These are phyloP conservation scores for Leptosphaerulina australis DNA, from an alignment of 2,329 filamentous ascomycete genomes.

Conservation along the genomic window DNA sequence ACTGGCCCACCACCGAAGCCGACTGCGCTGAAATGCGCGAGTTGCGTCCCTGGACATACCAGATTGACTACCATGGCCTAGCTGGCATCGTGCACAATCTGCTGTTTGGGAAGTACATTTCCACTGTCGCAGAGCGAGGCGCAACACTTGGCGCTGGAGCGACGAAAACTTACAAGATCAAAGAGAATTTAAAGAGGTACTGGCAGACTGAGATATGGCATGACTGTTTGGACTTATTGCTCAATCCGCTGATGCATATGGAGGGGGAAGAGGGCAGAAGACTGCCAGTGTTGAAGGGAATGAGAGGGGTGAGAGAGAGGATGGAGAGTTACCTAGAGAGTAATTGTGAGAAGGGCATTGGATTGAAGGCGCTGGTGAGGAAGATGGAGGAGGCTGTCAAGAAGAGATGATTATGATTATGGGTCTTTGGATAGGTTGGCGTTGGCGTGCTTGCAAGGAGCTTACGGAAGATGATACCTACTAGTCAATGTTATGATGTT, in stretches of 20 bases:
- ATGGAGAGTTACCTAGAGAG: constrained; percentile 85
- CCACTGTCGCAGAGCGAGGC: constrained; percentile 64
- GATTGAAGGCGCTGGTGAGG: constrained; percentile 59
- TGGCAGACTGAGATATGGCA: constrained; percentile 95
- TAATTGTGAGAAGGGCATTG: constrained; percentile 80
- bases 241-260: constrained; percentile 78
- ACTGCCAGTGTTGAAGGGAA: constrained; percentile 74
- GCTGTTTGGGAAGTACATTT: constrained; percentile 93
- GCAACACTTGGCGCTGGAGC: constrained; percentile 62
- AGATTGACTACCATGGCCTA: constrained; percentile 94
- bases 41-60: constrained; percentile 92
- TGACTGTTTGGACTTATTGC: constrained; percentile 79
- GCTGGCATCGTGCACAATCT: constrained; percentile 87
- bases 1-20: constrained; percentile 86
- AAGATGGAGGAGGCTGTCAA: constrained; percentile 72
- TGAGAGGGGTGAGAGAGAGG: constrained; percentile 70
- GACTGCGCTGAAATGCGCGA: constrained; percentile 98
- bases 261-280: constrained; percentile 67
- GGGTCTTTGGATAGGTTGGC: not conserved
- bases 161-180: constrained; percentile 75
- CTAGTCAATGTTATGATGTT: constrained; percentile 3
- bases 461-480: constrained; percentile 18
- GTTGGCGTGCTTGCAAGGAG: constrained; percentile 20
- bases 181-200: constrained; percentile 87
- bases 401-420: constrained; percentile 40